These are phyloP conservation scores for Fonsecaea pedrosoi DNA, from an alignment of 2,329 filamentous ascomycete species.

Conservation along the genomic window DNA sequence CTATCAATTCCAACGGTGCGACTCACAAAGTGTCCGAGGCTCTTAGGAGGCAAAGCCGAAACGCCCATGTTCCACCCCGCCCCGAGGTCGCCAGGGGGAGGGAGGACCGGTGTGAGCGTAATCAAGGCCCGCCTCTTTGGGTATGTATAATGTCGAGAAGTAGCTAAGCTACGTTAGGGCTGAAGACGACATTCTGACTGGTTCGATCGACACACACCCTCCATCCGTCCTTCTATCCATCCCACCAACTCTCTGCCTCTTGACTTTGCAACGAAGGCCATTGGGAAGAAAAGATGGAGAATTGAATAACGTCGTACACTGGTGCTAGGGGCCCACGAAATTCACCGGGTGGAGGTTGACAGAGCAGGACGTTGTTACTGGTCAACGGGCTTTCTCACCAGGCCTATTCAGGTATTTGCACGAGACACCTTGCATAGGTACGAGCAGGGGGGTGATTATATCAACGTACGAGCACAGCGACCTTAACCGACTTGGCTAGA, in stretches of 20 bases:
- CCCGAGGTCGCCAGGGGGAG: no score
- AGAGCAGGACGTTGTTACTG: no score
- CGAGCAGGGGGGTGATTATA: no score
- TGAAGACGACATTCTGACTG: background rate
- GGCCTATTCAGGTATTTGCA: background rate
- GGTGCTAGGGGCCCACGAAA: no score
- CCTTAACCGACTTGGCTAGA: background rate
- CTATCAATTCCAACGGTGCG: no score
- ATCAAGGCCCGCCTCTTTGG: background rate
- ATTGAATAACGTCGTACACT: background rate
- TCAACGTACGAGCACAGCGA: no score
- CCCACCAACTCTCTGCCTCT: no score
- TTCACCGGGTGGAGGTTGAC: no score
- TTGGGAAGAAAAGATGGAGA: constrained; percentile 7
- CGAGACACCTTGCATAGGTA: background rate
- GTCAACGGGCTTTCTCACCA: background rate
- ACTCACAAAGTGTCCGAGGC: no score
- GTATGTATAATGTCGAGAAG: background rate
- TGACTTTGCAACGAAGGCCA: background rate
- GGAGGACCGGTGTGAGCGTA: no score
- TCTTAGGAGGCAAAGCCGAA: no score
- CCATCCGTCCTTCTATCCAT: background rate
- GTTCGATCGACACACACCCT: background rate
- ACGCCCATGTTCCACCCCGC: no score
- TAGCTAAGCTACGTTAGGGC: background rate